Percentiles rank a stretch among this genome's conserved stretches.
Conservation (phyloP, 2,329 filamentous ascomycete genomes). For the Aaosphaeria arxii region DNA sequence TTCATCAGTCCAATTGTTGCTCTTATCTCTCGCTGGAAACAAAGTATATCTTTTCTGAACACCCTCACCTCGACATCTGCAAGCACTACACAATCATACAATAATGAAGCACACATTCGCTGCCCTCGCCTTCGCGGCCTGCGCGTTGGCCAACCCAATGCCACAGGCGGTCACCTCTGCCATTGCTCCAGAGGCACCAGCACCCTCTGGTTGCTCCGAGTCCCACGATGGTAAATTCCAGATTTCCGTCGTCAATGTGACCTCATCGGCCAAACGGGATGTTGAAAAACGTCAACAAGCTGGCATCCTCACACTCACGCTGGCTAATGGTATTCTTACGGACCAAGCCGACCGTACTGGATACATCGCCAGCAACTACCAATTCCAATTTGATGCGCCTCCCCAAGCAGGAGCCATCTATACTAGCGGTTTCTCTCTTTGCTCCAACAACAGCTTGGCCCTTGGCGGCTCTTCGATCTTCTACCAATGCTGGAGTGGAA, state of each 20-base stretch:
- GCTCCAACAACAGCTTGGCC: conserved; percentile 65
- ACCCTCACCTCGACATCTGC: not conserved
- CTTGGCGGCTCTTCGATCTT: conserved; percentile 65
- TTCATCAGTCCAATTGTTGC: conserved; percentile 29
- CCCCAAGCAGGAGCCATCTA: conserved; percentile 66
- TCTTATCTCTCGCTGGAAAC: no score
- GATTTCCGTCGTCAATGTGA: conserved; percentile 54
- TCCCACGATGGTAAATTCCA: conserved; percentile 56
- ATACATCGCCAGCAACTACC: conserved; percentile 77
- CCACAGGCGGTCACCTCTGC: conserved; percentile 9
- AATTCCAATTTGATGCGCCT: conserved; percentile 48
- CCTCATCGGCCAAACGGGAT: conserved; percentile 23
- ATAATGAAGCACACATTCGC: conserved; percentile 24
- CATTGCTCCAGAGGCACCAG: conserved; percentile 10
- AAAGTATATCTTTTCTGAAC: conserved; percentile 6
- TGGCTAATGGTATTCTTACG: conserved; percentile 62
- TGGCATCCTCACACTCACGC: conserved; percentile 57
- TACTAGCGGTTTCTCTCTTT: conserved; percentile 71
- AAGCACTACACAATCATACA: not conserved
- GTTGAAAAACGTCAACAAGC: conserved; percentile 25
- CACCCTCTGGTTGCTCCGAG: conserved; percentile 53
- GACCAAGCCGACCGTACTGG: conserved; percentile 68
- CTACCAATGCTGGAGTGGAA: conserved; percentile 71
- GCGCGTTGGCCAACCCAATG: conserved; percentile 18
- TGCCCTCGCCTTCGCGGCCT: conserved; percentile 17